These are phyloP conservation scores for Ambrosia hybrid DNA, from an alignment of 140 eudicot species.

Conservation along the genomic window DNA sequence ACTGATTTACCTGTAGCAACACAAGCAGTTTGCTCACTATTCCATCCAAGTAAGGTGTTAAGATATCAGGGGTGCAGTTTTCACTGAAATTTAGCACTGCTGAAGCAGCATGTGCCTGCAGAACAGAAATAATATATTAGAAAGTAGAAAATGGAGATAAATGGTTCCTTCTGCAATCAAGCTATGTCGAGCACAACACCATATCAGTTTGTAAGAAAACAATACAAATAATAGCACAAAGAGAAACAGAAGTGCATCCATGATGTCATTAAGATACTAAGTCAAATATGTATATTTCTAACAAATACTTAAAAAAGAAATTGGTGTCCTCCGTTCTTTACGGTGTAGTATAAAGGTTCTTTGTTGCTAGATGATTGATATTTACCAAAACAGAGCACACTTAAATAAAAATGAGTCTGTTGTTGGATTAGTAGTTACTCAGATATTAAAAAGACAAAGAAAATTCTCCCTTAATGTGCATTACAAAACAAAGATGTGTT, in stretches of 20 bases:
- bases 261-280: background rate
- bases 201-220: conserved; percentile 13
- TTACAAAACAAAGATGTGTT: too few relatives aligned
- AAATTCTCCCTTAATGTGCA: too few relatives aligned
- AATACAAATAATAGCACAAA: background rate
- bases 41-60: conserved; percentile 92
- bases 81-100: conserved; percentile 96
- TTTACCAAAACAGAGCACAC: too few relatives aligned
- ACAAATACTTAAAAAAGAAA: too few relatives aligned
- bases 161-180: background rate
- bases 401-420: too few relatives aligned
- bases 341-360: too few relatives aligned
- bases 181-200: background rate
- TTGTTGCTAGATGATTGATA: too few relatives aligned
- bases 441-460: too few relatives aligned
- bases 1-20: conserved; percentile 72
- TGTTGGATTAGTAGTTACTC: too few relatives aligned
- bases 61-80: conserved; percentile 94
- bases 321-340: too few relatives aligned
- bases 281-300: too few relatives aligned
- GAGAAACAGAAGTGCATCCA: background rate
- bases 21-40: conserved; percentile 89
- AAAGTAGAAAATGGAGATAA: conserved; percentile 1
- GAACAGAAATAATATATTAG: conserved; percentile 1
- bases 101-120: conserved; percentile 97